Base-by-base conservation (phyloP, 2,329 filamentous ascomycete genomes). In the Monilinia laxa region DNA sequence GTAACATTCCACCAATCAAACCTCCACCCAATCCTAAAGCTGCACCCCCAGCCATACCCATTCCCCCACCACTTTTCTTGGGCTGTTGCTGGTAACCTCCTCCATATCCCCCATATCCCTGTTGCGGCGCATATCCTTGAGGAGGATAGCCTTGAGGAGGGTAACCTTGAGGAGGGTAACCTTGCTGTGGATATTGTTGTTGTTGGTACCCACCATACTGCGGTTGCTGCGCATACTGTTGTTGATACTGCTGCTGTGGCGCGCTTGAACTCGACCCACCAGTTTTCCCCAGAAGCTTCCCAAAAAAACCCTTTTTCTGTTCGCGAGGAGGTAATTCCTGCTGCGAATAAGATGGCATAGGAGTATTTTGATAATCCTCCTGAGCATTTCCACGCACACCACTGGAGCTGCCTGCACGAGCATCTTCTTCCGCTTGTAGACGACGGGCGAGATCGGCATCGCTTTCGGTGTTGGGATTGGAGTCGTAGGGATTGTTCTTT, bases 361-460 rank as follows among this genome's bases (percentile, higher is more conserved):
- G 62, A 68, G 75, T 72, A 54, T 70, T 72, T 35, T 67, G 66
- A 64, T 74, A 76, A 64, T 71, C 71, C 52, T 69, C 65, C 67
- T 70, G 68, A 14, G 70, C 68, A 51, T 64, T 70, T 12, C 68
- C 60, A 18, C 68, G 71, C 45, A 51, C 63, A 7, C 51, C 28
- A 7, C 63, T 65, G 23, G 35, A 42, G 28, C 51, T 38, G 3
- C 53, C 45, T 25, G 45, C 83, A 55, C 86, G 85, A 7, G 87
- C 86, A 70, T 96, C 84, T 78, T 97, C 93, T 78, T 97, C 91
- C 55, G 90, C 90, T 77, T 97, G 93, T 53, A 97, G 81, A 75
- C 87, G 85, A 52, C 90, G 84, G 10, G 93, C 93, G 12, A 93
- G 81, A 35, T 83, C 84, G 68, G 90, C 92, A 75, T 96, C 92